These are phyloP conservation scores for Olyra latifolia DNA, from an alignment of 176 grass and related monocot species.

Conservation along the genomic window DNA sequence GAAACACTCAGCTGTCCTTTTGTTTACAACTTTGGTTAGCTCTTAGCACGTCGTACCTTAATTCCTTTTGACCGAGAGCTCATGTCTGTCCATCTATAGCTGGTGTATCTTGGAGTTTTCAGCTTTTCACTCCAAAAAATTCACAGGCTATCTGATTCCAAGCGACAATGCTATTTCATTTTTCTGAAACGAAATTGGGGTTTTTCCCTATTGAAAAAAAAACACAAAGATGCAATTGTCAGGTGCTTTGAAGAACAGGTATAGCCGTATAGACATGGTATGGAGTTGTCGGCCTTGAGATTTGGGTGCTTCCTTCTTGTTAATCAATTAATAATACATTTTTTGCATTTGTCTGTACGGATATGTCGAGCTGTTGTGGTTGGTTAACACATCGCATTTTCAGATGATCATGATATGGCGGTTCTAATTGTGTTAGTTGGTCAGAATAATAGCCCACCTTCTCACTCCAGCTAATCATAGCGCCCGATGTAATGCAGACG, in stretches of 20 bases:
- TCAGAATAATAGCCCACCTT: constrained; percentile 4
- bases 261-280: too few species aligned
- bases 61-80: neutral
- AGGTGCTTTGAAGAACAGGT: neutral
- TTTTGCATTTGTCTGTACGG: neutral
- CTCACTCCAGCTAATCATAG: constrained; percentile 6
- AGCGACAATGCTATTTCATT: neutral
- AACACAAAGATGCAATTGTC: neutral
- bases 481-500: neutral
- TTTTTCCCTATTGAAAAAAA: too few species aligned
- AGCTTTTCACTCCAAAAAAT: constrained; percentile 8
- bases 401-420: neutral
- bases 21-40: constrained; percentile 6
- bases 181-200: too few species aligned
- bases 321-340: neutral
- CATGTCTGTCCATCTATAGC: neutral
- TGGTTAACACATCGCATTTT: neutral
- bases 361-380: neutral
- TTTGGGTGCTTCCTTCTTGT: neutral
- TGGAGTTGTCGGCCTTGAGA: neutral
- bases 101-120: neutral
- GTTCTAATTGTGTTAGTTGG: constrained; percentile 3
- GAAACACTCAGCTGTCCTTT: neutral
- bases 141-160: neutral
- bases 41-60: neutral